Percentiles rank a stretch among this genome's conserved stretches.
Conservation (phyloP, 306 rosid species). For the Betula pendula region DNA sequence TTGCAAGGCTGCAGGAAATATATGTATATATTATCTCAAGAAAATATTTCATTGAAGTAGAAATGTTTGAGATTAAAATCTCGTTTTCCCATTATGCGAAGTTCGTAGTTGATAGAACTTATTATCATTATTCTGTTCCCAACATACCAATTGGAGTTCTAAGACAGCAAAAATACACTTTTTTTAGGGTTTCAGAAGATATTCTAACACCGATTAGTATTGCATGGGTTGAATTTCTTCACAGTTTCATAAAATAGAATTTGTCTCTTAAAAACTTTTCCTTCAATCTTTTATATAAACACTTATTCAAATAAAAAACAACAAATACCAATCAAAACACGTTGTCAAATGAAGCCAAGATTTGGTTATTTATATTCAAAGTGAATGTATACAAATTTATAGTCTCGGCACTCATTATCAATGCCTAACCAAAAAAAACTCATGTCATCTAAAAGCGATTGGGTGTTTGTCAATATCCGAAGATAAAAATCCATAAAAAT, state of each 20-base stretch:
- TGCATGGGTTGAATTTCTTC: too few relatives aligned
- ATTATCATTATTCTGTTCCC: background rate
- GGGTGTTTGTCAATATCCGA: background rate
- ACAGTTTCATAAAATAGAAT: background rate
- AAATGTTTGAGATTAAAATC: constrained; percentile 20
- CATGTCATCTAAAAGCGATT: too few relatives aligned
- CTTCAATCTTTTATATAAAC: too few relatives aligned
- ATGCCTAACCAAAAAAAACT: too few relatives aligned
- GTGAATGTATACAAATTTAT: too few relatives aligned
- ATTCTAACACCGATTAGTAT: too few relatives aligned
- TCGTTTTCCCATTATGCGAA: constrained; percentile 6
- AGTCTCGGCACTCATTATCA: too few relatives aligned
- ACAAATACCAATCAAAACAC: too few relatives aligned
- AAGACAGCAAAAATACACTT: background rate
- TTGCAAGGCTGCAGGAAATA: constrained; percentile 82
- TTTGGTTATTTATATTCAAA: too few relatives aligned
- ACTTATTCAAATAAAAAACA: too few relatives aligned
- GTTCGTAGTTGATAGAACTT: constrained; percentile 17
- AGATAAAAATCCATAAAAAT: background rate
- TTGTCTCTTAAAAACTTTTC: too few relatives aligned
- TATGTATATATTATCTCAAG: constrained; percentile 55
- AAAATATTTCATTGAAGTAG: constrained; percentile 29
- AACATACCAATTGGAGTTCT: background rate
- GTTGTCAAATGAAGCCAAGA: too few relatives aligned
- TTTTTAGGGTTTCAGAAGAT: background rate